Evolutionary conservation across 2,329 filamentous ascomycete genomes (phyloP).

Genomic region (Immersiporthe knoxdaviesiana): DNA sequence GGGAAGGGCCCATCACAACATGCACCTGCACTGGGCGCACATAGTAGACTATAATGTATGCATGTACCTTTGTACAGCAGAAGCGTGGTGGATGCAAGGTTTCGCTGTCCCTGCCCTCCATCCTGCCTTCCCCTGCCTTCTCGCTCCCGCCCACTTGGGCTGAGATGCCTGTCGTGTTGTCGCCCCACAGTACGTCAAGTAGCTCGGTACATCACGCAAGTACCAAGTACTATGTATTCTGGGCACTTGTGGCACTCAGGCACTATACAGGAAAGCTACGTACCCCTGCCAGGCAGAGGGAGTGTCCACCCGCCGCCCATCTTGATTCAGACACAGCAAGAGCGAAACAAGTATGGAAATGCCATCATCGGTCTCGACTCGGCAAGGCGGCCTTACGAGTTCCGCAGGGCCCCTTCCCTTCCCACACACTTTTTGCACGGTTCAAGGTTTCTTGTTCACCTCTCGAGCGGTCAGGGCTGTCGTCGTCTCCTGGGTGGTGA

Average conservation of each 20-base stretch:
- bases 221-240: conserved; percentile 7
- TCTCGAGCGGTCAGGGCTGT: conserved; percentile 1
- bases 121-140: background rate
- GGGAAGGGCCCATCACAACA: background rate
- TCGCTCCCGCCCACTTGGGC: conserved; percentile 30
- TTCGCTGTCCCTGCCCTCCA: conserved; percentile 22
- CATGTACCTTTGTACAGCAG: background rate
- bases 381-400: conserved; percentile 6
- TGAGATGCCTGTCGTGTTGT: conserved; percentile 23
- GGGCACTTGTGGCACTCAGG: too few relatives aligned
- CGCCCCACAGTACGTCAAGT: conserved; percentile 9
- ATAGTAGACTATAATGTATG: too few relatives aligned
- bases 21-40: conserved; percentile 8
- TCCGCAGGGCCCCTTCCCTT: background rate
- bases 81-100: conserved; percentile 13
- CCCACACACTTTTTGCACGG: too few relatives aligned
- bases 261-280: conserved; percentile 11
- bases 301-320: conserved; percentile 6
- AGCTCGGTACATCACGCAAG: conserved; percentile 6
- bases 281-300: background rate
- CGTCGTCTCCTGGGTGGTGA: background rate
- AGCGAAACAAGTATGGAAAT: conserved; percentile 3
- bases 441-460: background rate
- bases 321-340: background rate
- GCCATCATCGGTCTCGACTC: conserved; percentile 21